A percentile compares a stretch with the other conserved stretches of the same genome.
These are phyloP conservation scores for Micromonas pusilla DNA, from an alignment of 139 green algal species.

Conservation along the genomic window DNA sequence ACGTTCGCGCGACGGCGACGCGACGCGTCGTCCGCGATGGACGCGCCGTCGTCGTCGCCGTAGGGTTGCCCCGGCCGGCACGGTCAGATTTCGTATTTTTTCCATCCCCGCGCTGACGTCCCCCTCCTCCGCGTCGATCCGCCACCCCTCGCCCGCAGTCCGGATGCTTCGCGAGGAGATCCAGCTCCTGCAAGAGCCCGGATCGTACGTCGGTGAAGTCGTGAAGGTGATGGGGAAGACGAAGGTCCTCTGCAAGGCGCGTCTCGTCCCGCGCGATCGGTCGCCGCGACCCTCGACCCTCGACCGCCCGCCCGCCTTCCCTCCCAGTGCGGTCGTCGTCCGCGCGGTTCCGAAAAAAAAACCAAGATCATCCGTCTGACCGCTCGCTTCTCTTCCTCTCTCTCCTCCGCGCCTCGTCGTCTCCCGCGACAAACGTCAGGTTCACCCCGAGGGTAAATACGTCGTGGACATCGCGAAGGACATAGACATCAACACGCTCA, in stretches of 20 bases:
- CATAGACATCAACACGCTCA: conserved; percentile 59
- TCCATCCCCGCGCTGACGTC: too few species aligned
- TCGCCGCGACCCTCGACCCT: neutral
- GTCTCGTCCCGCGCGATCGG: neutral
- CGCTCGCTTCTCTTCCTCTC: neutral
- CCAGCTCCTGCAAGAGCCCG: conserved; percentile 94
- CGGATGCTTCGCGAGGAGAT: conserved; percentile 91
- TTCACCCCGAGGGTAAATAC: conserved; percentile 62
- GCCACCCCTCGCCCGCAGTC: conserved; percentile 59
- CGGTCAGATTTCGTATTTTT: too few species aligned
- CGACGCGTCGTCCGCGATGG: too few species aligned
- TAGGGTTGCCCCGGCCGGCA: too few species aligned
- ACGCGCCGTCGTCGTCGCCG: too few species aligned
- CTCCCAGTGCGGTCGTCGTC: too few species aligned
- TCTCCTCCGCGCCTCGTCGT: neutral
- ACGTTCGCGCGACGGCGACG: too few species aligned
- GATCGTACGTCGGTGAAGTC: conserved; percentile 97
- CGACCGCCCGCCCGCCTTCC: neutral
- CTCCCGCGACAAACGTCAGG: too few species aligned
- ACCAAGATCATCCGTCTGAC: too few species aligned
- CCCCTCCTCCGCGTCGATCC: neutral
- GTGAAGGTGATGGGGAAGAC: conserved; percentile 99
- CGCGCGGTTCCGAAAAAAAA: too few species aligned
- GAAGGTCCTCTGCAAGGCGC: conserved; percentile 93
- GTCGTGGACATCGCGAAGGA: conserved; percentile 90